Base-by-base conservation (phyloP, 2,329 filamentous ascomycete genomes). In the Mollisiaceae sp. region DNA sequence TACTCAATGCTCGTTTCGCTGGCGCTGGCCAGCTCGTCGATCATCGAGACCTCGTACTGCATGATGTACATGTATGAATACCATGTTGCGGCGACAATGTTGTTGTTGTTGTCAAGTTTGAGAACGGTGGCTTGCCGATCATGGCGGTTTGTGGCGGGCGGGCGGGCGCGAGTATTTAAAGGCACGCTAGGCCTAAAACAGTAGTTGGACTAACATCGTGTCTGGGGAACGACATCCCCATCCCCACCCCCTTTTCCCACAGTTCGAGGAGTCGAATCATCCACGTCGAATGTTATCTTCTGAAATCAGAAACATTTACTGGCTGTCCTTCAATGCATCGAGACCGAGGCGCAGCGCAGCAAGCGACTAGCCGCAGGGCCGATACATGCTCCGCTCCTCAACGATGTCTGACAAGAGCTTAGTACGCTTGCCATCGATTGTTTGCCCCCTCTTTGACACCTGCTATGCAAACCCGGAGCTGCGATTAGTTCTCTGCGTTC, bases 331-430 rank as follows among this genome's bases (percentile, higher is more conserved):
- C 27, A 32, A 32, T 3, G 27, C 27, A 32, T 32, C 27, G 27
- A 32, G 27, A 32, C 27, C 27, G 59, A 32, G 59, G 59, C 59
- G 59, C 59, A 60, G 58, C 58, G 27, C 38, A 36, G 18, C 15
- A 58, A 38, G 24, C 57, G 59, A 32, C 59, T 45, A 61, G 27
- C 59, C 45, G 45, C 32, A 52, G 15, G 32, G 20, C 59, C 59
- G 45, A 61, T 32, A 12, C 11, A 9, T 41, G 12, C n/a, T 20
- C 45, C 59, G 59, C 43, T 61, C 15, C 24, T 14, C 41, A 22
- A 54, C 59, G 43, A 45, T 14, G 57, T 47, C 57, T 45, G 57
- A 59, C 57, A 59, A 59, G 57, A 27, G 12, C 38, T 39, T 45
- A n/a, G 43, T 54, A 45, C 45, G 24, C 39, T 41, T 20, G 22